Conservation (phyloP, 768 basidiomycete genomes). For the Russula griseocarnosa region DNA sequence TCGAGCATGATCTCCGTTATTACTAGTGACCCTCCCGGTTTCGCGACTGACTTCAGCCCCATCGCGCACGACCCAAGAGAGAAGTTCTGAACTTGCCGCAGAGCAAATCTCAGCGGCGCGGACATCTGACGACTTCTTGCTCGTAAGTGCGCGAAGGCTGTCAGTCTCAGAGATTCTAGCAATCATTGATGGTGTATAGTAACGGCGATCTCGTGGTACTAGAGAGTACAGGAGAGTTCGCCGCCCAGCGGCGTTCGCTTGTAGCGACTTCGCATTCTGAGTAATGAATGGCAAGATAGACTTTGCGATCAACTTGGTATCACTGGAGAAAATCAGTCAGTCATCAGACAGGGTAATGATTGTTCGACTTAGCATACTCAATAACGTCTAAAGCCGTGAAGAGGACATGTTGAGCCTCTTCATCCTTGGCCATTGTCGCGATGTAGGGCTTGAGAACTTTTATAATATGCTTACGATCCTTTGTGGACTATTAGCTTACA, state of each 20-base stretch:
- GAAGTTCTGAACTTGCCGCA: conserved; percentile 67
- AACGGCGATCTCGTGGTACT: conserved; percentile 74
- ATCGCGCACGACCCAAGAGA: conserved; percentile 64
- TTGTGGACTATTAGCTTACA: too few species aligned
- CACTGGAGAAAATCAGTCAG: conserved; percentile 43
- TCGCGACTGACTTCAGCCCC: conserved; percentile 64
- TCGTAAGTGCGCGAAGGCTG: conserved; percentile 59
- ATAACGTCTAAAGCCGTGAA: conserved; percentile 88
- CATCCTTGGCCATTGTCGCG: conserved; percentile 81
- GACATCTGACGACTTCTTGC: conserved; percentile 69
- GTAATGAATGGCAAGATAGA: conserved; percentile 70
- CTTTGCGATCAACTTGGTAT: conserved; percentile 87
- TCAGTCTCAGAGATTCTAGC: conserved; percentile 71
- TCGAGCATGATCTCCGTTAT: conserved; percentile 80
- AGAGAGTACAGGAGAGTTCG: conserved; percentile 80
- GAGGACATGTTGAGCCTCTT: conserved; percentile 84
- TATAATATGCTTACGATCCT: conserved; percentile 90
- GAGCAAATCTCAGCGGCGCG: conserved; percentile 68
- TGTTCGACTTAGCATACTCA: conserved; percentile 58
- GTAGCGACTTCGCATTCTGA: conserved; percentile 52
- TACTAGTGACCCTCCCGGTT: conserved; percentile 76
- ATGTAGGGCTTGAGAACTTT: conserved; percentile 88
- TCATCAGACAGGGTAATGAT: neutral
- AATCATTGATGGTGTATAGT: conserved; percentile 84
- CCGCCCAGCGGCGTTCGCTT: conserved; percentile 66